Evolutionary conservation across 179 eudicot genomes (phyloP).

Genomic region (Carnegiea gigantea): DNA sequence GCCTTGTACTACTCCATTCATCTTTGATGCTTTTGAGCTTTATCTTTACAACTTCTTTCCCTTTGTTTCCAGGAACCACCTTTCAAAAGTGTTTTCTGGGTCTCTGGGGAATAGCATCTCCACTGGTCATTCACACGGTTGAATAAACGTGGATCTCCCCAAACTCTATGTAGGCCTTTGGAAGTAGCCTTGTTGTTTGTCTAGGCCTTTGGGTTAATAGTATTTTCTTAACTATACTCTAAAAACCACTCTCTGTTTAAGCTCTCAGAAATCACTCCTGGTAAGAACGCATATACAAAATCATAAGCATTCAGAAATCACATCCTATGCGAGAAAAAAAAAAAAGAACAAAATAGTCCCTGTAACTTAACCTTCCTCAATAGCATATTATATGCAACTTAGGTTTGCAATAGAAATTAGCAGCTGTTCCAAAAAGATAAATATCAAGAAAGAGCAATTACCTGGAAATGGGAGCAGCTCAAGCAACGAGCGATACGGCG

Average conservation of each 20-base stretch:
- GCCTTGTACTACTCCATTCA: not conserved
- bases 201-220: not conserved
- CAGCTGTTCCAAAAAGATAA: not conserved
- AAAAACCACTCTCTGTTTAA: not conserved
- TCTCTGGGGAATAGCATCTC: too few relatives aligned
- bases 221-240: not conserved
- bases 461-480: conserved; percentile 53
- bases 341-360: not conserved
- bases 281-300: not conserved
- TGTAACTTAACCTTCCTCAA: not conserved
- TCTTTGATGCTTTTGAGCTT: not conserved
- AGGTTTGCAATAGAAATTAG: not conserved
- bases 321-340: not conserved
- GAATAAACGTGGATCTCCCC: not conserved
- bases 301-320: not conserved
- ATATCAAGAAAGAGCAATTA: conserved; percentile 24
- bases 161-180: not conserved
- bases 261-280: not conserved
- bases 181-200: not conserved
- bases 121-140: not conserved
- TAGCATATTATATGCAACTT: not conserved
- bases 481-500: conserved; percentile 34
- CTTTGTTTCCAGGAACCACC: not conserved
- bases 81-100: too few relatives aligned
- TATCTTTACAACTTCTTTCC: not conserved